Base-by-base conservation (phyloP, 768 basidiomycete genomes). In the Auriscalpium vulgare region DNA sequence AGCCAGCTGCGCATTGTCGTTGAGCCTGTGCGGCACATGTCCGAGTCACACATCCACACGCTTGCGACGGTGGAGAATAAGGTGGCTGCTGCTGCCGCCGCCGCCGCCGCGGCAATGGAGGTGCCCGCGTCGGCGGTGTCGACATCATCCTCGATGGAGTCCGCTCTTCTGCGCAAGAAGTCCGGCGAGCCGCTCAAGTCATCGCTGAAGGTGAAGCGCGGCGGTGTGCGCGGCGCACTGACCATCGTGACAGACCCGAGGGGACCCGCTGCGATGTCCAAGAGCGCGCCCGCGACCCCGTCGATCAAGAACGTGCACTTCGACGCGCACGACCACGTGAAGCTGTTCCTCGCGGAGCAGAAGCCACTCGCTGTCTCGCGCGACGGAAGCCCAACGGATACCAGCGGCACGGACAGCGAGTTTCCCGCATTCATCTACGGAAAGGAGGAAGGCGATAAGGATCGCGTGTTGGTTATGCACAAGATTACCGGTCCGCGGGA, bases 281-380 rank as follows among this genome's bases (percentile, higher is more conserved):
- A 85, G 72, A 91, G 88, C 68, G 88, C 84, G 56, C 95, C 95
- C 0, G 76, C 73, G 3, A 94, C 93, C 3, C 95, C 95, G 0
- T 84, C 79, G 5, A 76, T 77, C 60, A 95, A 97, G 68, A 85
- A 83, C 23, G 95, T 99, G 9, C 92, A 97, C 65, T 99, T 99
- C 59, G 91, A 95, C 71, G 69, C 85, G 6, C 83, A 94, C 53
- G 95, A 97, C 69, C 90, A 92, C 55, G 90, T 98, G 59, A 95
- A 95, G 71, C 79, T 95, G 48, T 98, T 98, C 75, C 76, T 95
- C 55, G 86, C 95, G 11, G 90, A 93, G 71, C 95, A 98, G 71
- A 93, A 93, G 67, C 95, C 95, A 6, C 78, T 91, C 8, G 94
- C 95, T 1, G 95, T 99, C 16, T 91, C 87, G 11, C 82, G 95